Percentiles rank a stretch among this genome's conserved stretches.
Conservation (phyloP, 768 basidiomycete genomes). For the Auricularia heimuer region DNA sequence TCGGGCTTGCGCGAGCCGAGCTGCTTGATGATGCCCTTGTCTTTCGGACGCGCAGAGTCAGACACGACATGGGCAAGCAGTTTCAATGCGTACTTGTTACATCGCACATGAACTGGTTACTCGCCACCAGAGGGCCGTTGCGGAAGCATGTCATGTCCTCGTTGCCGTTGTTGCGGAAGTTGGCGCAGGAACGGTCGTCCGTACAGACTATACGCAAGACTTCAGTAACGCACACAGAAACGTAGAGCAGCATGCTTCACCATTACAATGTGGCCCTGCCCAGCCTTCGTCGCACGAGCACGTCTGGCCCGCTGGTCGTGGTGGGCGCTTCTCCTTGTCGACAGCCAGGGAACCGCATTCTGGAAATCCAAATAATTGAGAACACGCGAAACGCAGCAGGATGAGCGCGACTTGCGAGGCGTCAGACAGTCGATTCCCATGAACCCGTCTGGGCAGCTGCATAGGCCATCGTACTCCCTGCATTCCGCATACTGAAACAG, state of each 20-base stretch:
- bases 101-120: constrained; percentile 95
- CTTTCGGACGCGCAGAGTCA: constrained; percentile 28
- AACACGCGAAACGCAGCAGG: constrained; percentile 2
- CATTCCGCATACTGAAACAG: constrained; percentile 59
- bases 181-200: constrained; percentile 68
- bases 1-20: constrained; percentile 89
- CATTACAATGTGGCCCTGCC: constrained; percentile 96
- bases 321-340: constrained; percentile 76
- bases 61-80: background rate
- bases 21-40: constrained; percentile 88
- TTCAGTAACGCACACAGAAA: background rate
- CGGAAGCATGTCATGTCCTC: constrained; percentile 86
- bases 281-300: constrained; percentile 94
- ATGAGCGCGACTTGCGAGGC: constrained; percentile 54
- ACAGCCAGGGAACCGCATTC: constrained; percentile 87
- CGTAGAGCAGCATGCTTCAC: constrained; percentile 33
- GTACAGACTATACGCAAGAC: constrained; percentile 58
- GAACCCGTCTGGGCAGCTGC: constrained; percentile 95
- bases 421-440: constrained; percentile 90
- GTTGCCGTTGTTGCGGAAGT: constrained; percentile 54
- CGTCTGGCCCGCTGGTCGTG: constrained; percentile 60
- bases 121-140: constrained; percentile 83
- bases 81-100: constrained; percentile 71
- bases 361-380: constrained; percentile 20
- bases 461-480: constrained; percentile 88